Evolutionary conservation across 495 filamentous ascomycete species (phyloP), one percentile per base, ranked within the genome.

Genomic region (Trichodelitschia bisporula): DNA sequence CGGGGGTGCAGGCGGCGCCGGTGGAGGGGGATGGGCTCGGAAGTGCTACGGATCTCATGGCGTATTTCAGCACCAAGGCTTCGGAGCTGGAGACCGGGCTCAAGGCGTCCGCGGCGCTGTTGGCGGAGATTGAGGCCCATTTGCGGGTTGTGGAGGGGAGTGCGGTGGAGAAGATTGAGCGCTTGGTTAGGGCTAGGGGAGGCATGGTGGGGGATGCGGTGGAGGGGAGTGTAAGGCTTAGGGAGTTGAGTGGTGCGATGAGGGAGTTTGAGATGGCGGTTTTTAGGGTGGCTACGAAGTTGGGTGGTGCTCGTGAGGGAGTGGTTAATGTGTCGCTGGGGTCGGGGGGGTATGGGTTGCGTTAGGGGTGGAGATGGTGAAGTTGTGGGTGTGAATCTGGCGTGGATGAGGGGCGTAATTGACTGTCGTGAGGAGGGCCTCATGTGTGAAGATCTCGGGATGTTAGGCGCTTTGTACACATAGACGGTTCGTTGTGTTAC

Each of bases 51-150:
- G 49, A 69, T 40, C 53, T 92, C 16, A 67, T 90, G 24, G 61
- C 64, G 23, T 89, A 73, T 48, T 89, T 91, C 49, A 68, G 64
- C 4, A 60, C 59, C 26, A 66, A 73, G 12, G 62, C 72, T 0
- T 68, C 77, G 28, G 75, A 72, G 39, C 71, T 90, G 64, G 53
- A 61, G 4, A 48, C 56, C 4, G 70, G 71, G 17, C 59, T 83
- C 19, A 56, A 60, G 4, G 58, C 51, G 38, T 80, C 82, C 44
- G 62, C 67, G 37, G 50, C 55, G 18, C 77, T 73, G 35, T 50
- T 91, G 29, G 56, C 62, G 28, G 79, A 90, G 47, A 79, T 92
- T 30, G 80, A 91, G 50, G 59, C 66, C 38, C 78, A 86, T 46
- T 56, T 92, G 28, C 58, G 72, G 29, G 67, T 70, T 2, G 68